Evolutionary conservation across 257 asterid genomes (phyloP).

Genomic region (Ocimum tenuiflorum): DNA sequence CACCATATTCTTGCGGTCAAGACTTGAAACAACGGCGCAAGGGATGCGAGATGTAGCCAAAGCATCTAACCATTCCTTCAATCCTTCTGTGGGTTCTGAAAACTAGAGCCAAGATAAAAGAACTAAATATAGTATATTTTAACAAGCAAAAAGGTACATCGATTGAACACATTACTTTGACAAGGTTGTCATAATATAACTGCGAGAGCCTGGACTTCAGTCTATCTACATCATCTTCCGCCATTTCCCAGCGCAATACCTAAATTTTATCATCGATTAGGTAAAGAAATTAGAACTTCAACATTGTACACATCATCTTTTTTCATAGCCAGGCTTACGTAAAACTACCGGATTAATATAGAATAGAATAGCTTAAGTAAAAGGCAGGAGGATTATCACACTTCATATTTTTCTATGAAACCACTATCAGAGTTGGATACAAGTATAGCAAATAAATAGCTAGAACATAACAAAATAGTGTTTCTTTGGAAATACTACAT

Average conservation of each 20-base stretch:
- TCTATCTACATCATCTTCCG: constrained; percentile 51
- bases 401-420: not conserved
- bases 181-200: constrained; percentile 63
- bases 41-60: constrained; percentile 83
- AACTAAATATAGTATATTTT: constrained; percentile 4
- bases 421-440: not conserved
- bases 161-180: constrained; percentile 40
- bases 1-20: constrained; percentile 73
- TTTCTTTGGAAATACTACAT: not conserved
- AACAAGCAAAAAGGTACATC: constrained; percentile 3
- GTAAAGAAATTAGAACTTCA: constrained; percentile 9
- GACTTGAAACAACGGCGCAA: constrained; percentile 92
- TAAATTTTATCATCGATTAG: constrained; percentile 21
- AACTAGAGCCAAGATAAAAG: constrained; percentile 31
- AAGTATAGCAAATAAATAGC: not conserved
- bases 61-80: constrained; percentile 94
- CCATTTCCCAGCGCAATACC: constrained; percentile 61
- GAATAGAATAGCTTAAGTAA: not conserved
- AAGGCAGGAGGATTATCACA: not conserved
- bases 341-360: constrained; percentile 2
- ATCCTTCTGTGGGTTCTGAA: constrained; percentile 75
- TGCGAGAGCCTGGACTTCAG: constrained; percentile 67
- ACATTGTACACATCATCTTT: not conserved
- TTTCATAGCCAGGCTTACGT: not conserved
- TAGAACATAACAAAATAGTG: not conserved